Evolutionary conservation across 257 asterid species (phyloP), one percentile per base, ranked within the genome.

Genomic region (Euphrasia confusa): DNA sequence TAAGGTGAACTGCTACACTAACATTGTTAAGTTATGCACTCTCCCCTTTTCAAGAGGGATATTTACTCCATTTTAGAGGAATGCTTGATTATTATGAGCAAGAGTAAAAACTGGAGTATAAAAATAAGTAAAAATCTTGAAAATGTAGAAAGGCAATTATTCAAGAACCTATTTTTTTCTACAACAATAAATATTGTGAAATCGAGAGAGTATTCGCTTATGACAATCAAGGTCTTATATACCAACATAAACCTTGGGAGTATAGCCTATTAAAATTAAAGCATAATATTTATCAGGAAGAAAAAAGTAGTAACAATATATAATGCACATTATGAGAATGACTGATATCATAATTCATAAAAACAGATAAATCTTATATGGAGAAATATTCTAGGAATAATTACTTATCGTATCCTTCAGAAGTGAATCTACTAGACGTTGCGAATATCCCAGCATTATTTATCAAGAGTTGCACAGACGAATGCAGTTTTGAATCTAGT

Each of bases 401-500:
- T 88, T 79, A 91, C 95, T 77, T 68, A 71, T 91, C 97, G 61
- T 72, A 86, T 66, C 84, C 90, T 76, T 89, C 86, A 50, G 78
- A 65, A 47, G 88, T 84, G 76, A 78, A 30, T 80, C 97, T 81
- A 68, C 65, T 11, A 14, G 95, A 81, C 45, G 93, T 88, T 54
- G 97, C 93, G 50, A 91, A 74, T 74, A 88, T 83, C 66, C 97
- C 98, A 64, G 95, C 97, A 76, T 91, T 86, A 80, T 91, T 91
- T 78, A 91, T 81, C 70, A 91, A 77, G 66, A 91, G 77, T 66
- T 91, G 98, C 75, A 88, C 63, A 61, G 97, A 91, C 52, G 75
- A 60, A 75, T 91, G 93, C 82, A 86, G 61, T 69, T 79, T 68
- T 47, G 90, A 85, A 71, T 86, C 97, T 67, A 50, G 35, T 17